These are phyloP conservation scores for Drosera spatulata DNA, from an alignment of 179 eudicot genomes.

Conservation along the genomic window DNA sequence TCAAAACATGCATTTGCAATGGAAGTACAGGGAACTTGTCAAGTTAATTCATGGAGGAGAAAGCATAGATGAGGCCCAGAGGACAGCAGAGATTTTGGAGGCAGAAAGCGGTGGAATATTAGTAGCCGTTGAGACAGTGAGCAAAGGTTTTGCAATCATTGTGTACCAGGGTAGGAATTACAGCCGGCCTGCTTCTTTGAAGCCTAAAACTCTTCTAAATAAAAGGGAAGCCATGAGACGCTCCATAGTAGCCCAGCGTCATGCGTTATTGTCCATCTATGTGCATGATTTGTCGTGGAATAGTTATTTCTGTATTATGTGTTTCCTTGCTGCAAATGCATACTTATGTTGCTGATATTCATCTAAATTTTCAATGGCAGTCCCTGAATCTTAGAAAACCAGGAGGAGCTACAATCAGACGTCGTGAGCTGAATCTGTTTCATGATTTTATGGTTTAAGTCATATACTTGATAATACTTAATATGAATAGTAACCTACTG, in stretches of 20 bases:
- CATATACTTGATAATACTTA: background rate
- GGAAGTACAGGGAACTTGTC: slow-evolving; percentile 98
- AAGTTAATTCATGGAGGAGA: slow-evolving; percentile 75
- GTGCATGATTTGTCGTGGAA: background rate
- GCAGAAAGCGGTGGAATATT: slow-evolving; percentile 96
- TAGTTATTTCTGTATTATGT: too few relatives aligned
- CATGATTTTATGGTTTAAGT: slow-evolving; percentile 1
- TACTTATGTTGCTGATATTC: slow-evolving; percentile 4
- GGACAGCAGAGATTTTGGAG: slow-evolving; percentile 58
- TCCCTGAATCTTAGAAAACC: slow-evolving; percentile 69
- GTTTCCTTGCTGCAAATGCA: too few relatives aligned
- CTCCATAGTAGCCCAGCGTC: slow-evolving; percentile 75
- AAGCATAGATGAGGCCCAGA: slow-evolving; percentile 58
- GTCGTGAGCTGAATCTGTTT: slow-evolving; percentile 34
- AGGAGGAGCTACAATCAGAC: slow-evolving; percentile 37
- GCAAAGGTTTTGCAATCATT: slow-evolving; percentile 79
- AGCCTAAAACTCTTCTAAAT: slow-evolving; percentile 75
- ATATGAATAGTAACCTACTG: background rate
- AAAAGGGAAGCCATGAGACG: slow-evolving; percentile 90
- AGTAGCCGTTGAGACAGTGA: slow-evolving; percentile 73
- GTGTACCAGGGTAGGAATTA: slow-evolving; percentile 97
- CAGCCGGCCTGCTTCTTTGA: slow-evolving; percentile 67
- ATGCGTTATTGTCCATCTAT: slow-evolving; percentile 38
- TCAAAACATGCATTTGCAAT: slow-evolving; percentile 99
- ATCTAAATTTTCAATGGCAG: slow-evolving; percentile 35